Evolutionary conservation across 1,284 basidiomycete species (phyloP).

Genomic region (Trichosporon inkin): DNA sequence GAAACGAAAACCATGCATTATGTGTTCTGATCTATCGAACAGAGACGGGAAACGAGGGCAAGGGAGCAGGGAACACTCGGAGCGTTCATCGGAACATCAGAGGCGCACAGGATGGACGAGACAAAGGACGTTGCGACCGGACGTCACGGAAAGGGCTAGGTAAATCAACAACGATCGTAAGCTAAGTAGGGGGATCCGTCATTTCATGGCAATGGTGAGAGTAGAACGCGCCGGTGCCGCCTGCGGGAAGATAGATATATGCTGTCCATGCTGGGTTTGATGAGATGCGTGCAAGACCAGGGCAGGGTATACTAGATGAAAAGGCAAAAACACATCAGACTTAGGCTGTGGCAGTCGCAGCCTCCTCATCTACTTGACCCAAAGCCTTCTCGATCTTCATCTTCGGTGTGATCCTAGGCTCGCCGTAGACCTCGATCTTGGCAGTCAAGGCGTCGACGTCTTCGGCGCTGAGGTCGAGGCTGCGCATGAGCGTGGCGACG

Average conservation of each 20-base stretch:
- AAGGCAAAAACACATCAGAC: background rate
- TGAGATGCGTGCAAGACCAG: background rate
- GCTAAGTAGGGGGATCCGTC: background rate
- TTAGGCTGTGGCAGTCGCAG: conserved; percentile 15
- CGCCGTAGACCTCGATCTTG: conserved; percentile 43
- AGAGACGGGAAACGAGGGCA: background rate
- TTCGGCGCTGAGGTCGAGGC: conserved; percentile 56
- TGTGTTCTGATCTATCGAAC: conserved; percentile 2
- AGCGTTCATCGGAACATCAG: background rate
- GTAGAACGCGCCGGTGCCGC: background rate
- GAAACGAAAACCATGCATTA: conserved; percentile 7
- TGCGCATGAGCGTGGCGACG: conserved; percentile 69
- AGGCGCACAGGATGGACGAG: background rate
- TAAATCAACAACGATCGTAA: background rate
- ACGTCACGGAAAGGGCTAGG: background rate
- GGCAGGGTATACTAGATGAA: background rate
- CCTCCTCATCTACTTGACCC: conserved; percentile 37
- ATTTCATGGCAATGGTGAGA: background rate
- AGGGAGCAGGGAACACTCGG: background rate
- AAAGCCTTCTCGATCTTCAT: conserved; percentile 44
- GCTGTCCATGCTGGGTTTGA: conserved; percentile 2
- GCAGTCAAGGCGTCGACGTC: conserved; percentile 57
- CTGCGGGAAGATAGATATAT: background rate
- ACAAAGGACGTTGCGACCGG: background rate
- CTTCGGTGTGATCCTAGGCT: conserved; percentile 41